A percentile compares a stretch with the other conserved stretches of the same genome.
Evolutionary conservation across 495 filamentous ascomycete species (phyloP).

Genomic region (Gamarada debralockiae): DNA sequence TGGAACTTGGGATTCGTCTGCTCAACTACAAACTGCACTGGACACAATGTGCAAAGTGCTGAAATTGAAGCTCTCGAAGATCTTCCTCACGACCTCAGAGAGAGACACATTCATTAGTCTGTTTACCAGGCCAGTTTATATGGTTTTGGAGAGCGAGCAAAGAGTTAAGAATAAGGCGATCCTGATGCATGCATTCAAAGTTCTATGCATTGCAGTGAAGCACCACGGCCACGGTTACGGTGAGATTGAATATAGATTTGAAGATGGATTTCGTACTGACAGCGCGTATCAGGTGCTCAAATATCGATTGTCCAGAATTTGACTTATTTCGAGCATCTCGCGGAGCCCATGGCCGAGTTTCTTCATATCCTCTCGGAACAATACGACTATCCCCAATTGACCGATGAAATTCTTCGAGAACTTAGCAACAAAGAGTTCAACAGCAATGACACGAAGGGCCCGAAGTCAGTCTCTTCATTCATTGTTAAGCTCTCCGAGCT

Average conservation of each 20-base stretch:
- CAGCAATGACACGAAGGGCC: slow-evolving; percentile 88
- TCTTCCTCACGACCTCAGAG: slow-evolving; percentile 96
- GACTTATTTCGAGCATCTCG: slow-evolving; percentile 96
- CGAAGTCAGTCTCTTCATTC: slow-evolving; percentile 97
- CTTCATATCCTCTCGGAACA: slow-evolving; percentile 93
- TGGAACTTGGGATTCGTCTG: slow-evolving; percentile 79
- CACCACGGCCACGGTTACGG: slow-evolving; percentile 97
- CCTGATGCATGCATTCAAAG: slow-evolving; percentile 95
- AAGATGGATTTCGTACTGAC: slow-evolving; percentile 7
- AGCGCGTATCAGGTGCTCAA: slow-evolving; percentile 69
- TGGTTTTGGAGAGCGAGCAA: slow-evolving; percentile 91
- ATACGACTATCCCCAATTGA: slow-evolving; percentile 95
- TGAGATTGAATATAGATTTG: slow-evolving; percentile 34
- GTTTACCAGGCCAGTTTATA: slow-evolving; percentile 89
- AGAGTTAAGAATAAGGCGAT: slow-evolving; percentile 87
- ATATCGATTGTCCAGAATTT: slow-evolving; percentile 96
- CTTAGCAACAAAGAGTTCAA: slow-evolving; percentile 98
- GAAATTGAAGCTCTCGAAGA: slow-evolving; percentile 84
- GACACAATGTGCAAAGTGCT: slow-evolving; percentile 95
- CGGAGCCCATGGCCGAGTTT: slow-evolving; percentile 98
- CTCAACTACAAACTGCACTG: slow-evolving; percentile 82
- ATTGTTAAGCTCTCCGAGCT: slow-evolving; percentile 95
- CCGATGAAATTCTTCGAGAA: slow-evolving; percentile 90
- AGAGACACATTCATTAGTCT: slow-evolving; percentile 90
- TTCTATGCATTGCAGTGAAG: slow-evolving; percentile 93